A percentile compares a stretch with the other conserved stretches of the same genome.
phyloP scores from a whole-genome alignment of 495 filamentous ascomycete species.

The Podospora didyma region DNA sequence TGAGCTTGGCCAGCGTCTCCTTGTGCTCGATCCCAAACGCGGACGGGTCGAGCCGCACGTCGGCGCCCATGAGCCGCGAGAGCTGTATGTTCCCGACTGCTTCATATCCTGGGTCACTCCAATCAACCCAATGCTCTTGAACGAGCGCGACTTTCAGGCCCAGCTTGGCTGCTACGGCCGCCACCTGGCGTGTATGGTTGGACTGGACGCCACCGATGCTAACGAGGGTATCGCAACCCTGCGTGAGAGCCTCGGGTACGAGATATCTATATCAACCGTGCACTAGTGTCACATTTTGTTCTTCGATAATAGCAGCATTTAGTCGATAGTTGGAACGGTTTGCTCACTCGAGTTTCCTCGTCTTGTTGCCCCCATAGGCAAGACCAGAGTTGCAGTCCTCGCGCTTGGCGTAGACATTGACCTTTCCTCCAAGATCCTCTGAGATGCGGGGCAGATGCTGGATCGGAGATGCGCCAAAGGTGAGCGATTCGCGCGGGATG shows the following conservation, averaged over 20 bases:
- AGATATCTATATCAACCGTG: constrained; percentile 37
- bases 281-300: not conserved
- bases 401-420: constrained; percentile 58
- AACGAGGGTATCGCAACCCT: constrained; percentile 53
- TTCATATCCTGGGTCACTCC: constrained; percentile 47
- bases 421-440: constrained; percentile 47
- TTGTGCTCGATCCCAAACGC: constrained; percentile 60
- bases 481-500: constrained; percentile 51
- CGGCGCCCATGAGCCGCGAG: constrained; percentile 57
- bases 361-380: constrained; percentile 65
- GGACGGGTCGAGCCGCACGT: constrained; percentile 47
- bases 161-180: constrained; percentile 49
- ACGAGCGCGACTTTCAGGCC: constrained; percentile 53
- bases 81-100: constrained; percentile 61
- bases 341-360: constrained; percentile 60
- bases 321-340: too few relatives aligned
- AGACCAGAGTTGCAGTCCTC: constrained; percentile 61
- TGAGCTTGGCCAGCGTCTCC: constrained; percentile 41
- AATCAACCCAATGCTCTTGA: constrained; percentile 63
- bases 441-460: constrained; percentile 57
- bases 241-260: constrained; percentile 51
- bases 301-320: too few relatives aligned
- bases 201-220: constrained; percentile 62
- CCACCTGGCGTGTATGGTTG: constrained; percentile 63
- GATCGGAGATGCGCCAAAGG: constrained; percentile 58